Percentiles rank a stretch among this genome's conserved stretches.
Conservation (phyloP, 140 eudicot genomes). For the Flaveria floridana region DNA sequence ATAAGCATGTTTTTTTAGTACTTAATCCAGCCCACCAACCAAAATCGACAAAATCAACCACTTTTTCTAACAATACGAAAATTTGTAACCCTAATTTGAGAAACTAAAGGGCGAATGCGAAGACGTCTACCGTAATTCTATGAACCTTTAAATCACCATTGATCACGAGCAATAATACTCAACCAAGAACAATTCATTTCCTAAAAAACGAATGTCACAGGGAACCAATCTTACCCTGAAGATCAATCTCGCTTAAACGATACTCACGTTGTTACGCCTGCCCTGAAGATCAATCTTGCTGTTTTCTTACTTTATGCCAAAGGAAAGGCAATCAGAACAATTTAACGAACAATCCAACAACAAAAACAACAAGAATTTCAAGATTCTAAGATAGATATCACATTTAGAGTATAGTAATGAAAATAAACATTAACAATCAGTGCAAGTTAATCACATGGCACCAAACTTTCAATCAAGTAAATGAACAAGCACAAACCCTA, state of each 20-base stretch:
- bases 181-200: conserved; percentile 41
- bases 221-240: conserved; percentile 53
- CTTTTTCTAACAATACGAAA: conserved; percentile 63
- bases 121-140: conserved; percentile 41
- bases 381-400: background rate
- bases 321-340: conserved; percentile 41
- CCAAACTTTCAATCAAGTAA: background rate
- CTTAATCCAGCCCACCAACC: conserved; percentile 79
- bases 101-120: conserved; percentile 54
- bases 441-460: background rate
- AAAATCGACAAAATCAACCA: conserved; percentile 55
- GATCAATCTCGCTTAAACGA: conserved; percentile 40
- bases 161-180: conserved; percentile 32
- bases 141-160: conserved; percentile 26
- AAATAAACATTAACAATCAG: background rate
- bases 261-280: conserved; percentile 61
- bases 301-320: conserved; percentile 44
- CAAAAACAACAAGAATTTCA: background rate
- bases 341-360: conserved; percentile 1
- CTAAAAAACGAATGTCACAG: conserved; percentile 45
- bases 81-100: conserved; percentile 40
- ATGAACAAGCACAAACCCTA: background rate
- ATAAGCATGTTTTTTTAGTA: conserved; percentile 62
- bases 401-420: background rate
- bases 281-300: conserved; percentile 52